Evolutionary conservation across 2,329 filamentous ascomycete genomes (phyloP).

Genomic region (Rhynchosporium agropyri): DNA sequence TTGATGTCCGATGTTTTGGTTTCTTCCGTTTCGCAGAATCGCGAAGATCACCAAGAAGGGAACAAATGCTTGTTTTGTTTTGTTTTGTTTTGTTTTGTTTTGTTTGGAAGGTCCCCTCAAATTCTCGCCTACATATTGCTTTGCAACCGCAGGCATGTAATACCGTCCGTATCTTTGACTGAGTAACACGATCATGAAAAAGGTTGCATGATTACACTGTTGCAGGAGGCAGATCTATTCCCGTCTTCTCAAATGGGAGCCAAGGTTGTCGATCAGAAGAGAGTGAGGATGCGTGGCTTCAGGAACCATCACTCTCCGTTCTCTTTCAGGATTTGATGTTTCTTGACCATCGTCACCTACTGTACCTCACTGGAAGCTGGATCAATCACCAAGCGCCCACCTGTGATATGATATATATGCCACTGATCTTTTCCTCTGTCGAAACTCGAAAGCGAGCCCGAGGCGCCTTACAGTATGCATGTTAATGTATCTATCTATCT

Average conservation of each 20-base stretch:
- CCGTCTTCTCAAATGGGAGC: not conserved
- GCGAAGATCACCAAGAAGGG: constrained; percentile 1
- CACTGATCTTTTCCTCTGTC: too few species aligned
- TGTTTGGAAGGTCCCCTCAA: not conserved
- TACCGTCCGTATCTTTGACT: too few species aligned
- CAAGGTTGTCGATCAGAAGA: not conserved
- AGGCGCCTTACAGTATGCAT: too few species aligned
- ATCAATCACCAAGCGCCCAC: not conserved
- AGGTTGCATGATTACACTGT: not conserved
- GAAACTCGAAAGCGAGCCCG: too few species aligned
- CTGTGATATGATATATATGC: not conserved
- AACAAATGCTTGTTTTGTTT: not conserved
- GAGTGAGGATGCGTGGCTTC: not conserved
- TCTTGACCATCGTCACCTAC: not conserved
- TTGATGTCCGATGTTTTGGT: not conserved
- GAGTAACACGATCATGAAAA: too few species aligned
- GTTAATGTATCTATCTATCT: not conserved
- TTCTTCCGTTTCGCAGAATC: not conserved
- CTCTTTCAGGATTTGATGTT: not conserved
- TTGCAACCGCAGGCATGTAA: too few species aligned
- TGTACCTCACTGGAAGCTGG: not conserved
- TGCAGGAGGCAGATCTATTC: constrained; percentile 10
- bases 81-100: not conserved
- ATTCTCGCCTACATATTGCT: not conserved
- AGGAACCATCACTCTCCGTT: not conserved